phyloP scores from a whole-genome alignment of 2,329 filamentous ascomycete species.

The Paraconiothyrium brasiliense region DNA sequence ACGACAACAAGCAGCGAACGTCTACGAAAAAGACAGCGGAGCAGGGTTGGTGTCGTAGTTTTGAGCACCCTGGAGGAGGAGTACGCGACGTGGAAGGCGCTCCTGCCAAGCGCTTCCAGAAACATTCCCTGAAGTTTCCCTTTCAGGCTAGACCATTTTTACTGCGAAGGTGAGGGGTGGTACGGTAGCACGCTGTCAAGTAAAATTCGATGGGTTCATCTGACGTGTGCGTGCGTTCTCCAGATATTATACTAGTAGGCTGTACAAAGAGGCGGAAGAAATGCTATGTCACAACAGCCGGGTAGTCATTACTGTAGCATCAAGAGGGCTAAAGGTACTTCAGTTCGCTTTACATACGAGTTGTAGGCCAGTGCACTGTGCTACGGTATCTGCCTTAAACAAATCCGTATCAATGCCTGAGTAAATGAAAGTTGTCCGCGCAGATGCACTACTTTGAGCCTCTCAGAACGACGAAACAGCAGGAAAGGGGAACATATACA shows the following conservation, averaged over 20 bases:
- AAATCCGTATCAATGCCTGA: not conserved
- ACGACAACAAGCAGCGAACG: slow-evolving; percentile 34
- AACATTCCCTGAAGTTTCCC: not conserved
- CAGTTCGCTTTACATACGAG: not conserved
- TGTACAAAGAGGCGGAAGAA: not conserved
- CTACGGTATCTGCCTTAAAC: not conserved
- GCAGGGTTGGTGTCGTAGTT: slow-evolving; percentile 23
- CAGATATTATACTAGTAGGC: not conserved
- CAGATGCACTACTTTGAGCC: not conserved
- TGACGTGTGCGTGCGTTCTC: not conserved
- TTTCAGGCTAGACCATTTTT: slow-evolving; percentile 8
- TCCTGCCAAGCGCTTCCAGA: slow-evolving; percentile 20
- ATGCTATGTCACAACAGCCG: not conserved
- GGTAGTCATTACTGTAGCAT: not conserved
- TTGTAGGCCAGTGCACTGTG: not conserved
- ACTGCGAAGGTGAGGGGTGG: not conserved
- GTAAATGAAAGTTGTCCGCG: slow-evolving; percentile 2
- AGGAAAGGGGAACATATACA: slow-evolving; percentile 13
- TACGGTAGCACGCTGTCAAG: not conserved
- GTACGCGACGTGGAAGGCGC: slow-evolving; percentile 12
- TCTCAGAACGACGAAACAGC: not conserved
- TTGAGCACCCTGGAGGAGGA: slow-evolving; percentile 37
- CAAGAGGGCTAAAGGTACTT: not conserved
- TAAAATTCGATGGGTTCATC: not conserved
- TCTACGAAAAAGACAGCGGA: slow-evolving; percentile 32